Evolutionary conservation across 306 rosid species (phyloP), one percentile per base, ranked within the genome.

Genomic region (Trichosanthes truncata): DNA sequence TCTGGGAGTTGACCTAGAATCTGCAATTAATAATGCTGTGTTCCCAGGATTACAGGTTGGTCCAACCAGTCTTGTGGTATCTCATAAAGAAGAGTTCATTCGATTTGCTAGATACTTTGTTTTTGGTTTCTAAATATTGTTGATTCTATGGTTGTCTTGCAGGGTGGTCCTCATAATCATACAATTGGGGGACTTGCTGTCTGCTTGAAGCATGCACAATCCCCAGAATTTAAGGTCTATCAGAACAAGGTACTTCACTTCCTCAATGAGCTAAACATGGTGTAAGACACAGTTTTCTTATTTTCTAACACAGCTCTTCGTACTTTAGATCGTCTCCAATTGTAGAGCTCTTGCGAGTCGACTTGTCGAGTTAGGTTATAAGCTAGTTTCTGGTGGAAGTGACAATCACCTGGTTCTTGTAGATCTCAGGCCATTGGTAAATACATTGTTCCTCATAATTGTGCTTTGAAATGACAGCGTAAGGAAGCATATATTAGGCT

Each of bases 121-220:
- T 41, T 55, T 35, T 9, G 23, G 21, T n/a, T 35, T 59, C 4
- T 38, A 55, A 76, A n/a, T 35, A 36, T 52, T 36, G 67, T 35
- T 2, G 7, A 51, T 26, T 36, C n/a, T n/a, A 25, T 26, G 48
- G 51, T 41, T 60, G 48, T 80, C 71, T 14, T 88, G 79, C 85
- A 94, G 98, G 98, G 98, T 74, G 98, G 98, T 86, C 98, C 98
- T 80, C 98, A 92, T 84, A 94, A 94, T 84, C 94, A 94, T 89
- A 94, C 96, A 69, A 94, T 94, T 80, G 98, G 97, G 17, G 98
- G 98, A 74, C 95, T 94, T 60, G 92, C 98, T 8, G 97, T 92
- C 65, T 89, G 93, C 89, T 85, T 94, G 86, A 88, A 91, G 85
- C 78, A 89, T 79, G 98, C 97, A 1, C 93, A 86, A 67, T 86